phyloP scores from a whole-genome alignment of 2,329 filamentous ascomycete genomes.

The Neurospora sp. region DNA sequence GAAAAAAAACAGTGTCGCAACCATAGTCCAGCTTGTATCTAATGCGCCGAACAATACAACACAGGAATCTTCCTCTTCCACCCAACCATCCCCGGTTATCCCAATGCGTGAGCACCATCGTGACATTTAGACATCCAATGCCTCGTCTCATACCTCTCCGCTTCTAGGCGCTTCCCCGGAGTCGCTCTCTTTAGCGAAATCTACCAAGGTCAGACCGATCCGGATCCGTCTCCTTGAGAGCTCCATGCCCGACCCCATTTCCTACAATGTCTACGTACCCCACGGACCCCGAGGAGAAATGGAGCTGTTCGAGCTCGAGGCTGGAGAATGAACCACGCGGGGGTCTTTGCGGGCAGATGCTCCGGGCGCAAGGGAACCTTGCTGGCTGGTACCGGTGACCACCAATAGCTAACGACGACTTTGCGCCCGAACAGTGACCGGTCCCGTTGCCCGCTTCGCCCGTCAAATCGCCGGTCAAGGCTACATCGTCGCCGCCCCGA shows the following conservation, averaged over 20 bases:
- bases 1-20: not conserved
- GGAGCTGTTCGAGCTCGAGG: not conserved
- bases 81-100: conserved; percentile 73
- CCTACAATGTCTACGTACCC: not conserved
- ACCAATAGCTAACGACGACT: not conserved
- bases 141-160: conserved; percentile 4
- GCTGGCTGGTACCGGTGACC: not conserved
- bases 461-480: conserved; percentile 86
- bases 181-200: conserved; percentile 90
- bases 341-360: not conserved
- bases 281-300: not conserved
- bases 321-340: not conserved
- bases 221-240: not conserved
- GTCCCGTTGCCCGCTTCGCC: conserved; percentile 79
- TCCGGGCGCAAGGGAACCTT: not conserved
- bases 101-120: conserved; percentile 55
- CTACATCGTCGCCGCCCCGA: conserved; percentile 86
- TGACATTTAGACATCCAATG: not conserved
- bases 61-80: conserved; percentile 84
- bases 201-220: conserved; percentile 62
- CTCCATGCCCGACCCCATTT: not conserved
- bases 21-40: conserved; percentile 7
- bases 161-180: conserved; percentile 60
- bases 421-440: conserved; percentile 53
- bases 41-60: conserved; percentile 9